These are phyloP conservation scores for Boletus rubropictus DNA, from an alignment of 768 basidiomycete species.

Conservation along the genomic window DNA sequence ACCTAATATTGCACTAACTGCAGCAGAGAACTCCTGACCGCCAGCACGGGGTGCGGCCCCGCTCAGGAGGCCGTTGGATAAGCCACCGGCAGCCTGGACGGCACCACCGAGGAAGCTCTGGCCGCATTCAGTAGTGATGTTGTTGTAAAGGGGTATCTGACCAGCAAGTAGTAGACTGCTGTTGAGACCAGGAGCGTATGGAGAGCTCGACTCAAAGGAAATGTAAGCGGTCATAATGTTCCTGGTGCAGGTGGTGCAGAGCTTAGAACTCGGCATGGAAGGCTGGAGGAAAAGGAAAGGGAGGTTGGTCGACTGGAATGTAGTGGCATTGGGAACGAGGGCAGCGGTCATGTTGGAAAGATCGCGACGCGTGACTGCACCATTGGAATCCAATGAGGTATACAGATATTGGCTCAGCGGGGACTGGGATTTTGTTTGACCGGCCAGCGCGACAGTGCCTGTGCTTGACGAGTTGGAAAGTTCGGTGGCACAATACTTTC, in stretches of 20 bases:
- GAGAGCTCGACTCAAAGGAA: slow-evolving; percentile 59
- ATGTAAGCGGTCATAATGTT: slow-evolving; percentile 73
- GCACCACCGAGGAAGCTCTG: slow-evolving; percentile 60
- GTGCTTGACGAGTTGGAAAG: slow-evolving; percentile 31
- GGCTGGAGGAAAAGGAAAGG: slow-evolving; percentile 76
- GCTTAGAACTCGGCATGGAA: slow-evolving; percentile 37
- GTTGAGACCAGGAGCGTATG: slow-evolving; percentile 71
- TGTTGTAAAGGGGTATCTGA: slow-evolving; percentile 62
- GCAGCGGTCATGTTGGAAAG: slow-evolving; percentile 23
- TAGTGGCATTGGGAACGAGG: slow-evolving; percentile 47
- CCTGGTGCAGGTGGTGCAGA: slow-evolving; percentile 83
- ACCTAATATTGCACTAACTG: slow-evolving; percentile 30
- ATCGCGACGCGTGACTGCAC: slow-evolving; percentile 25
- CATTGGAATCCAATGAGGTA: slow-evolving; percentile 10
- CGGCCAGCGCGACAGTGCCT: slow-evolving; percentile 13
- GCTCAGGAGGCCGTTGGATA: slow-evolving; percentile 36
- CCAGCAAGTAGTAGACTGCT: slow-evolving; percentile 59
- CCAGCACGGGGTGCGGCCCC: slow-evolving; percentile 24
- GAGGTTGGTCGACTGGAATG: slow-evolving; percentile 56
- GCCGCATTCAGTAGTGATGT: slow-evolving; percentile 61
- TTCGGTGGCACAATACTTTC: slow-evolving; percentile 61
- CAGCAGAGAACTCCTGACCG: slow-evolving; percentile 24
- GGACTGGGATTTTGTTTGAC: slow-evolving; percentile 1
- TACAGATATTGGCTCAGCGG: slow-evolving; percentile 26
- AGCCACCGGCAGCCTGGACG: slow-evolving; percentile 62